These are phyloP conservation scores for Tulasnella sp. DNA, from an alignment of 768 basidiomycete species.

Conservation along the genomic window DNA sequence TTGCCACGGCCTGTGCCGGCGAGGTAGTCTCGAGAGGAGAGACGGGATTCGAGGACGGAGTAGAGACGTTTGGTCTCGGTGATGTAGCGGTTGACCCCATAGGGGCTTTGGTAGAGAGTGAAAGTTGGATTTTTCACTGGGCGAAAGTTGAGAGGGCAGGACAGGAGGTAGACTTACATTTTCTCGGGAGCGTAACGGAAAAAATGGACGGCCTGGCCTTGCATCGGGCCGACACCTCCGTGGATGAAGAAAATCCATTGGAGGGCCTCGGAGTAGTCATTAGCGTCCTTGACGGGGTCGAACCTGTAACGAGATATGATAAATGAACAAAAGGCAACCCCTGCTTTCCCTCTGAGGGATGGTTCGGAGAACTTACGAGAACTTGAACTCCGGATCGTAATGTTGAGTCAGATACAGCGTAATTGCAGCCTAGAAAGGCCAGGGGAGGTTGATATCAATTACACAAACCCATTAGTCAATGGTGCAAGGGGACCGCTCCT, in stretches of 20 bases:
- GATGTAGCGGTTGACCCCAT: constrained; percentile 44
- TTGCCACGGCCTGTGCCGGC: constrained; percentile 63
- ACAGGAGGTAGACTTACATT: constrained; percentile 36
- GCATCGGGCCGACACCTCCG: constrained; percentile 42
- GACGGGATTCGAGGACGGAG: constrained; percentile 64
- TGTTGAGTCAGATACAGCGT: constrained; percentile 67
- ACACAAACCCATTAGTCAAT: too few species aligned
- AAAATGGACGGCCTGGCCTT: constrained; percentile 54
- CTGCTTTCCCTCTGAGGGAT: background rate
- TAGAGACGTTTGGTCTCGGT: constrained; percentile 79
- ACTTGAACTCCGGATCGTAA: constrained; percentile 65
- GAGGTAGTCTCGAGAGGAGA: constrained; percentile 68
- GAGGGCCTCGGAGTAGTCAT: constrained; percentile 57
- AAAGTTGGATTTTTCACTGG: background rate
- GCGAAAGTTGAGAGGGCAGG: background rate
- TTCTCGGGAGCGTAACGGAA: constrained; percentile 50
- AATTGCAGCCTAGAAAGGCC: constrained; percentile 50
- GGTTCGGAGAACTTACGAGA: constrained; percentile 27
- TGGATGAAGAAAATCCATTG: constrained; percentile 88
- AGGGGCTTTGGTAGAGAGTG: constrained; percentile 19
- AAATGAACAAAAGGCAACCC: background rate
- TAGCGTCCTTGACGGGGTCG: constrained; percentile 33
- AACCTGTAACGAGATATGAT: constrained; percentile 30
- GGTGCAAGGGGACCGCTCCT: too few species aligned
- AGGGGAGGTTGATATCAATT: too few species aligned